These are phyloP conservation scores for Mycena filopes DNA, from an alignment of 768 basidiomycete species.

Conservation along the genomic window DNA sequence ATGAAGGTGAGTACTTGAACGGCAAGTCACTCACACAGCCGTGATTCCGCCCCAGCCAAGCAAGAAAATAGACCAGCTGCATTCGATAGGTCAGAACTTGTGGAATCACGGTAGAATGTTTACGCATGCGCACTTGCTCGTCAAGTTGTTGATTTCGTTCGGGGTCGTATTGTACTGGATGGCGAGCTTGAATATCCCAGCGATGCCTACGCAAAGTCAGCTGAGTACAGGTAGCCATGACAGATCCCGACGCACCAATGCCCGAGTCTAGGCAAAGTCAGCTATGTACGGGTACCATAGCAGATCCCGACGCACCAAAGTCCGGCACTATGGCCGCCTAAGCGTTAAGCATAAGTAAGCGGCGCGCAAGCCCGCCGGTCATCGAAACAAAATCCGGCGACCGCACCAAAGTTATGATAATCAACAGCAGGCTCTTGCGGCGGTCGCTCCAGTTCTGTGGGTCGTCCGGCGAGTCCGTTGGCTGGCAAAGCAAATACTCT, in stretches of 20 bases:
- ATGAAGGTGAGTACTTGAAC: conserved; percentile 2
- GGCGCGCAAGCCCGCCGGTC: conserved; percentile 38
- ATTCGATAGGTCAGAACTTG: not conserved
- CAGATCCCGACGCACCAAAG: too few relatives aligned
- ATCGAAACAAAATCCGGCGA: conserved; percentile 61
- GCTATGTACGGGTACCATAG: not conserved
- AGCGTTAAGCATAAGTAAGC: too few relatives aligned
- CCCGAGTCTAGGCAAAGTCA: conserved; percentile 24
- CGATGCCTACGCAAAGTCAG: conserved; percentile 52
- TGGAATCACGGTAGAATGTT: too few relatives aligned
- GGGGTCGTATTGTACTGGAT: conserved; percentile 59
- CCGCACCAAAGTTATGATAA: conserved; percentile 57
- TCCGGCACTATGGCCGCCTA: too few relatives aligned
- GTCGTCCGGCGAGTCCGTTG: conserved; percentile 45
- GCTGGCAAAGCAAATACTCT: conserved; percentile 46
- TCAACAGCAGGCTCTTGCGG: conserved; percentile 58
- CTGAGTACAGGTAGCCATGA: not conserved
- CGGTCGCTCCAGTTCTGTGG: conserved; percentile 58
- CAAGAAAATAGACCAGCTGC: conserved; percentile 74
- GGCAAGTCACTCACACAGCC: conserved; percentile 29
- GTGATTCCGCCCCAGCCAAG: conserved; percentile 44
- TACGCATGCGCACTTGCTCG: conserved; percentile 28
- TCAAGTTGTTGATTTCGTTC: conserved; percentile 64
- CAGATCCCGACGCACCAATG: too few relatives aligned
- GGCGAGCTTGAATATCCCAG: conserved; percentile 65